Conservation (phyloP, 495 filamentous ascomycete species). For the Eremomyces bilateralis region DNA sequence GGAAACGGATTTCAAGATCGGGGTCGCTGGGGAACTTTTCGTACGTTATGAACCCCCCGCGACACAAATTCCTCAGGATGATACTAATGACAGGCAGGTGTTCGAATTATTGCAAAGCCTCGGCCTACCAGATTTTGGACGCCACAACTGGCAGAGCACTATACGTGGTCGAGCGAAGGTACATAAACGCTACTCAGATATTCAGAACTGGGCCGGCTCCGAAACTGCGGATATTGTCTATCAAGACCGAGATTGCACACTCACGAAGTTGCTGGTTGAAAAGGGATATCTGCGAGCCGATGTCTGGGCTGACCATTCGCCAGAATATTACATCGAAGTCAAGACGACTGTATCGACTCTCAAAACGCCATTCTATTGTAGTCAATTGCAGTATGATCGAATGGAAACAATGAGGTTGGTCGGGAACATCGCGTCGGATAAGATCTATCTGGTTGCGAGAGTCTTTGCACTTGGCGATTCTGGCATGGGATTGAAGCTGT, state of each 20-base stretch:
- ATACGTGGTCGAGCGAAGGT: conserved; percentile 2
- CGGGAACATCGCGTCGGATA: neutral
- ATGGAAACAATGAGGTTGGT: conserved; percentile 2
- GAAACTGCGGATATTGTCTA: conserved; percentile 6
- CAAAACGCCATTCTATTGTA: conserved; percentile 1
- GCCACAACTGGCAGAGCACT: conserved; percentile 3
- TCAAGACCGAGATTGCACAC: neutral
- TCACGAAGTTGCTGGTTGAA: conserved; percentile 2
- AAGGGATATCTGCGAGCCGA: conserved; percentile 2
- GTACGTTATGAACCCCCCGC: conserved; percentile 1
- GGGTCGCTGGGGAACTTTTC: conserved; percentile 4
- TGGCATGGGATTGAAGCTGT: conserved; percentile 3
- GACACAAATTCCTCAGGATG: neutral
- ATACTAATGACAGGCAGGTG: conserved; percentile 1
- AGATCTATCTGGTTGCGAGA: conserved; percentile 2
- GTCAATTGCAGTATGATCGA: neutral
- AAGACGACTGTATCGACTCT: conserved; percentile 1
- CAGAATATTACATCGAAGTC: conserved; percentile 5
- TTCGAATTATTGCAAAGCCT: conserved; percentile 3
- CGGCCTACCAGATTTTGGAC: conserved; percentile 1
- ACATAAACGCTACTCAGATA: conserved; percentile 1
- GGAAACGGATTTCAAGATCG: conserved; percentile 4
- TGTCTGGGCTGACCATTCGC: neutral
- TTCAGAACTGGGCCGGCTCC: neutral
- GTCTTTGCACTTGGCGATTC: neutral